Base-by-base conservation (phyloP, 2,329 filamentous ascomycete genomes). In the Pestalotiopsis sp. region DNA sequence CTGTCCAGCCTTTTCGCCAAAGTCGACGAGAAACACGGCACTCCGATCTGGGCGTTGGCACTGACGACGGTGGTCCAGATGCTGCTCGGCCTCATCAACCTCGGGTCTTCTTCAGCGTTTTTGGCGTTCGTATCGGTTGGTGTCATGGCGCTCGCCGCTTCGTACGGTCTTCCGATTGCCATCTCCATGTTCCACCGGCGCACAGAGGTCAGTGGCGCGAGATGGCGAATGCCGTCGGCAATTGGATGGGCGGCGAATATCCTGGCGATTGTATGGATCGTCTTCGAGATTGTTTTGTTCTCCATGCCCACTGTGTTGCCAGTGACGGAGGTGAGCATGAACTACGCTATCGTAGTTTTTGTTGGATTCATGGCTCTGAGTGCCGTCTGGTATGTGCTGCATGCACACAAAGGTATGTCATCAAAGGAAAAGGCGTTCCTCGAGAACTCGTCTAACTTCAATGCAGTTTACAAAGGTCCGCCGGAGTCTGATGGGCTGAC, bases 311-410 rank as follows among this genome's bases (percentile, higher is more conserved):
- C 76, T 0, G 74, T 72, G 6, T 66, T 78, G 11, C 76, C 76
- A 0, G 73, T 75, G n/a, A 76, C 72, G 3, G 73, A 71, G 10
- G 68, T 65, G n/a, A 75, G 70, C 66, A 75, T 75, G 75, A 78
- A 88, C 70, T 89, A 89, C 72, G 85, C 86, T 2, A 81, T 81
- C 56, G 86, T 88, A 0, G 87, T 90, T 2, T 84, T 89, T 69
- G 81, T 85, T 22, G 76, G 73, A 1, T 75, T 78, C 66, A 73
- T 76, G 75, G 72, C 67, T 35, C 63, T 78, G 3, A 76, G 74
- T 20, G 82, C 79, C 0, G 70, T 80, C 6, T 88, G 84, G 85
- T 88, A 87, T 74, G 71, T 76, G 0, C 71, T 84, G 6, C 82
- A 86, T 76, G 85, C 84, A 60, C 78, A 81, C 63, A 86, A 84